These are phyloP conservation scores for Kokia cookei DNA, from an alignment of 441 rosid species.

Conservation along the genomic window DNA sequence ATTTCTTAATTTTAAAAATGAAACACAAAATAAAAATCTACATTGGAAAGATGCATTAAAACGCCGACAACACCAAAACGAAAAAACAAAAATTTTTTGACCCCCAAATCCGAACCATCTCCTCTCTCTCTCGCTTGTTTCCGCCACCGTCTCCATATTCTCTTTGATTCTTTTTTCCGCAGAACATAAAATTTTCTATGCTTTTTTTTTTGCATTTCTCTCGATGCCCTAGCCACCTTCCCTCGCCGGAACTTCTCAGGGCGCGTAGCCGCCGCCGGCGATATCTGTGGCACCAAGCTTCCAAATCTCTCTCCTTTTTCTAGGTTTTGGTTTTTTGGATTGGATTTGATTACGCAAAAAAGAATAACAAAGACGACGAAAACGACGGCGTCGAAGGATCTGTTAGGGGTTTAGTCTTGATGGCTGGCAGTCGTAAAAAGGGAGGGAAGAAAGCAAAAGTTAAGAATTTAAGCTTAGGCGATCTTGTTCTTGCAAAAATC, in stretches of 20 bases:
- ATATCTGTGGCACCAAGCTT: not conserved
- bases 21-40: not conserved
- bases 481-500: slow-evolving; percentile 98
- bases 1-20: not conserved
- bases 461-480: slow-evolving; percentile 77
- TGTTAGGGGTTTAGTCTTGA: slow-evolving; percentile 17
- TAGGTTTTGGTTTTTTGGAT: not conserved
- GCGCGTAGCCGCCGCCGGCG: slow-evolving; percentile 6
- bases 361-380: not conserved
- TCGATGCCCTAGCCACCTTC: slow-evolving; percentile 6
- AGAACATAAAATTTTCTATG: not conserved
- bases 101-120: not conserved
- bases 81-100: not conserved
- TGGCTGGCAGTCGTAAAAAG: slow-evolving; percentile 94
- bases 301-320: not conserved
- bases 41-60: not conserved
- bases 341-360: not conserved
- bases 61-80: not conserved
- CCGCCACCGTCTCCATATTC: not conserved
- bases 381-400: not conserved
- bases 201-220: not conserved
- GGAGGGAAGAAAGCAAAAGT: slow-evolving; percentile 71
- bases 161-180: too few relatives aligned
- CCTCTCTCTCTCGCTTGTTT: not conserved
- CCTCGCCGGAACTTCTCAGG: not conserved